Conservation (phyloP, 495 filamentous ascomycete species). For the Tuber magnatum region DNA sequence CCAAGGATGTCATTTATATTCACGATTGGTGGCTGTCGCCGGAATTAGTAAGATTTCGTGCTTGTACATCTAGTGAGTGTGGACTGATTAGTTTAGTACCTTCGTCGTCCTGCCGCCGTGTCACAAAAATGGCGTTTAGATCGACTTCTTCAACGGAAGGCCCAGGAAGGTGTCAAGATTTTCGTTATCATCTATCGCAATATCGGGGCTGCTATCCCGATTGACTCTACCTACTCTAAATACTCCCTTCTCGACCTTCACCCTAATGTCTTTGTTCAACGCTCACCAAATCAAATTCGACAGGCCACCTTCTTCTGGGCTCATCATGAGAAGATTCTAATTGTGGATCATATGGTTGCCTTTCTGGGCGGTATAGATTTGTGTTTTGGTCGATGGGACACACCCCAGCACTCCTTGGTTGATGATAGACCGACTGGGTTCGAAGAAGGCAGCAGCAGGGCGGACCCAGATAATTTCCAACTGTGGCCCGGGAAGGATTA, state of each 20-base stretch:
- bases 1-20: constrained; percentile 97
- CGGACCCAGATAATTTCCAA: constrained; percentile 89
- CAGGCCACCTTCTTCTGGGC: constrained; percentile 99
- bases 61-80: not conserved
- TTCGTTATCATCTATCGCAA: constrained; percentile 98
- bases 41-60: constrained; percentile 52
- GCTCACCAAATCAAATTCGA: constrained; percentile 92
- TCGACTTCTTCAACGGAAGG: constrained; percentile 87
- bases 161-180: constrained; percentile 89
- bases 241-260: constrained; percentile 94
- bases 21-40: constrained; percentile 99
- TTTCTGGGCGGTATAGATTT: constrained; percentile 96
- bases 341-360: constrained; percentile 92
- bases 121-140: constrained; percentile 98
- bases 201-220: constrained; percentile 94
- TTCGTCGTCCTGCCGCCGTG: constrained; percentile 89
- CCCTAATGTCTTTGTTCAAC: constrained; percentile 90
- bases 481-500: constrained; percentile 98
- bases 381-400: constrained; percentile 97
- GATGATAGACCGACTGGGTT: constrained; percentile 96
- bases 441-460: constrained; percentile 61
- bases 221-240: constrained; percentile 98
- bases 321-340: constrained; percentile 93
- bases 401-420: constrained; percentile 77
- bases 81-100: constrained; percentile 50